Evolutionary conservation across 192 early-diverging fungal species (phyloP).

Genomic region (Coemansia sp.): DNA sequence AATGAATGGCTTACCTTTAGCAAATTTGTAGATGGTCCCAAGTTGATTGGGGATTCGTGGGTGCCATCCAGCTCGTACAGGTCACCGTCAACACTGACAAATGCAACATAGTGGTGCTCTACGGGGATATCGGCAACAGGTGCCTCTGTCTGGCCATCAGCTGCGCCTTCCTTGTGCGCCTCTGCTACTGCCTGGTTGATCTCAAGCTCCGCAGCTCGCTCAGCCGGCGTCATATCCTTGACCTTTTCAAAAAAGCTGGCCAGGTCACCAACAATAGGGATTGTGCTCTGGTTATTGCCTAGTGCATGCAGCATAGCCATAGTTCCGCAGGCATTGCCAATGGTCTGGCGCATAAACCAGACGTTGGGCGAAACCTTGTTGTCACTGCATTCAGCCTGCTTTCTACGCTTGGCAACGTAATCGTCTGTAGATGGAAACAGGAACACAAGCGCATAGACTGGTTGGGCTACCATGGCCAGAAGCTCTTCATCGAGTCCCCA

Average conservation of each 20-base stretch:
- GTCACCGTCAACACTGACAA: constrained; percentile 71
- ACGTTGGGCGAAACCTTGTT: constrained; percentile 46
- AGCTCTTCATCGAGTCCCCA: constrained; percentile 82
- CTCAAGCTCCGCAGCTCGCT: constrained; percentile 73
- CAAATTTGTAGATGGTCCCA: constrained; percentile 64
- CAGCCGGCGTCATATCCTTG: constrained; percentile 60
- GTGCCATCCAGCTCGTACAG: constrained; percentile 90
- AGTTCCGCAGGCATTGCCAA: constrained; percentile 90
- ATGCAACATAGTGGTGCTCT: constrained; percentile 84
- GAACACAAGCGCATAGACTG: constrained; percentile 79
- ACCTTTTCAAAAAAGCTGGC: constrained; percentile 65
- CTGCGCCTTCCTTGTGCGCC: constrained; percentile 57
- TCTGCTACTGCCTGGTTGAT: constrained; percentile 54
- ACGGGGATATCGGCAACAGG: constrained; percentile 73
- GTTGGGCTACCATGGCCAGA: constrained; percentile 75
- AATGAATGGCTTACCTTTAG: constrained; percentile 39
- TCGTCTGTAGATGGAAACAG: constrained; percentile 78
- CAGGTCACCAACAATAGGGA: constrained; percentile 54
- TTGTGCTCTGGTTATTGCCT: constrained; percentile 63
- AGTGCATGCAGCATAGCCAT: constrained; percentile 91
- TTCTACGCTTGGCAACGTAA: constrained; percentile 58
- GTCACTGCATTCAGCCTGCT: constrained; percentile 48
- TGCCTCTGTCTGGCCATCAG: constrained; percentile 65
- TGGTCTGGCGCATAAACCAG: constrained; percentile 84
- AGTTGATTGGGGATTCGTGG: constrained; percentile 78